phyloP scores from a whole-genome alignment of 2,329 filamentous ascomycete species.

The Ascochyta lentis region DNA sequence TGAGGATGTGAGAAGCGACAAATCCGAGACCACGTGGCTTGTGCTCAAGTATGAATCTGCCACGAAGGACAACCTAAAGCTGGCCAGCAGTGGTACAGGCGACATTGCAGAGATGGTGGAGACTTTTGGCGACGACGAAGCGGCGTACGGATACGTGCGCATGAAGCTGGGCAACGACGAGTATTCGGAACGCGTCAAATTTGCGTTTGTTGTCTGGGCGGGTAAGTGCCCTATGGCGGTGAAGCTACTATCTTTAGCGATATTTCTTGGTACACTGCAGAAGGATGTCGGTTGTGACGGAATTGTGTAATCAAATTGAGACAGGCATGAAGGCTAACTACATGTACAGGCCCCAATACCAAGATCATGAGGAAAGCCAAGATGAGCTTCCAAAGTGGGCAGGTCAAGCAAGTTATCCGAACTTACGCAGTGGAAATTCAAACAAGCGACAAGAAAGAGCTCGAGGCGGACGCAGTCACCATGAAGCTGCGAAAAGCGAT shows the following conservation, averaged over 20 bases:
- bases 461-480: constrained; percentile 68
- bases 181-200: constrained; percentile 73
- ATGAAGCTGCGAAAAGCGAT: constrained; percentile 68
- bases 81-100: constrained; percentile 65
- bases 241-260: background rate
- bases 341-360: constrained; percentile 51
- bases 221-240: constrained; percentile 52
- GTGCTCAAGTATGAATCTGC: constrained; percentile 61
- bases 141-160: constrained; percentile 67
- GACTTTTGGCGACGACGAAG: constrained; percentile 64
- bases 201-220: constrained; percentile 72
- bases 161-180: constrained; percentile 73
- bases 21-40: constrained; percentile 70
- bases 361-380: constrained; percentile 74
- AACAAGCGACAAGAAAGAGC: constrained; percentile 64
- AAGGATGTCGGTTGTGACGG: background rate
- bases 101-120: constrained; percentile 65
- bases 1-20: constrained; percentile 71
- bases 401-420: constrained; percentile 68
- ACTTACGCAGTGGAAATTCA: constrained; percentile 72
- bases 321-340: background rate
- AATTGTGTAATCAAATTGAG: background rate
- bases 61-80: constrained; percentile 63
- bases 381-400: constrained; percentile 70
- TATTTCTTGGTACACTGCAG: background rate